Base-by-base conservation (phyloP, 2,329 filamentous ascomycete genomes). In the Fonsecaea monophora region DNA sequence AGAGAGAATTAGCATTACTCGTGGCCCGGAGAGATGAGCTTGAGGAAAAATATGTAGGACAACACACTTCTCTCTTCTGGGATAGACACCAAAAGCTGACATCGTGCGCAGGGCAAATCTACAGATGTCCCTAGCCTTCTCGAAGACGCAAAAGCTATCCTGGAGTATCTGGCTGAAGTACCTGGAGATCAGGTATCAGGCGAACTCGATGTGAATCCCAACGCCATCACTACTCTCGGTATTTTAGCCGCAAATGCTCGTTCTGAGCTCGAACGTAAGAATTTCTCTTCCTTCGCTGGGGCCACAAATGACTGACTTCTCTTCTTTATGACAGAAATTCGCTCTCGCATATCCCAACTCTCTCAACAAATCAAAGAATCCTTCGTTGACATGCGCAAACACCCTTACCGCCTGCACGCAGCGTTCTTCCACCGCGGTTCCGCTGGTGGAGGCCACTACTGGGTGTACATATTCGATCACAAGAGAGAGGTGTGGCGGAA, bases 401-500 rank as follows among this genome's bases (percentile, higher is more conserved):
- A 92, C 55, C 86, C 89, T 10, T 99, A 98, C 77, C 88, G 88
- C 13, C 86, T 99, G 4, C 94, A 97, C 72, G 92, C 94, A 0
- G 91, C 97, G 37, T 96, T 99, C 75, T 94, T 97, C 73, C 95
- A 99, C 77, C 89, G 90, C 21, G 85, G 85, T 35, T 80, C 79
- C 34, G 84, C 89, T 48, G 85, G 84, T 53, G 89, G 89, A 54
- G 95, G 95, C 0, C 95, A 99, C 78, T 99, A 98, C 80, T 97
- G 92, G 90, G 92, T 97, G 53, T 97, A 94, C 85, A 96, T 99
- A 70, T 91, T 89, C 75, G 95, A 98, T 80, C 96, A 96, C 77
- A 86, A 89, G 70, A 86, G 87, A 55, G 81, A 88, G 40, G 82
- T 94, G 21, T 99, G 95, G 94, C 89, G 93, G 65, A 92, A 92